Percentiles rank a stretch among this genome's conserved stretches.
These are phyloP conservation scores for Aulographum hederae DNA, from an alignment of 2,329 filamentous ascomycete genomes.

Conservation along the genomic window DNA sequence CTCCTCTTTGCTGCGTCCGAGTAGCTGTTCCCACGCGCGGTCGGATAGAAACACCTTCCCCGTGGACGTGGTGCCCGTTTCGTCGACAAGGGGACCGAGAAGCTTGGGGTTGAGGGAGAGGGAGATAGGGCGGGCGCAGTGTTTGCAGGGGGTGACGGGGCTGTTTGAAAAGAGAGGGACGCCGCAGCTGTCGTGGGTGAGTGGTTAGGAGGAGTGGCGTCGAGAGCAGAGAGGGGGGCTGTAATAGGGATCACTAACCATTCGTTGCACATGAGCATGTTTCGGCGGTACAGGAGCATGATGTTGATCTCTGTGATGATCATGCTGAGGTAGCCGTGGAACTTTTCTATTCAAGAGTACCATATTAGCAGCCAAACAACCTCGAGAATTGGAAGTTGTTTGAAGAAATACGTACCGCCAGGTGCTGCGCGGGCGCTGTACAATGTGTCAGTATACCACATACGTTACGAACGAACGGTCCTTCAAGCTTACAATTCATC, in stretches of 20 bases:
- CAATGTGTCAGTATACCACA: no score
- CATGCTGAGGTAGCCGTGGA: conserved; percentile 26
- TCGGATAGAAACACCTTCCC: conserved; percentile 36
- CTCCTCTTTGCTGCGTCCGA: conserved; percentile 25
- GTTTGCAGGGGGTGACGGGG: conserved; percentile 18
- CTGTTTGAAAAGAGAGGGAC: conserved; percentile 35
- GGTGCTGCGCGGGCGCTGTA: no score
- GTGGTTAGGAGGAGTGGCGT: not conserved
- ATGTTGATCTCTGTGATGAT: conserved; percentile 24
- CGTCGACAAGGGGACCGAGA: conserved; percentile 28
- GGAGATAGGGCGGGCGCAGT: conserved; percentile 17
- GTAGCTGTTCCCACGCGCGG: conserved; percentile 32
- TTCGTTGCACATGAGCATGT: conserved; percentile 22
- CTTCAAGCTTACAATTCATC: conserved; percentile 18
- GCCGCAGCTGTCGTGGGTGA: conserved; percentile 26
- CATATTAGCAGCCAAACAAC: no score
- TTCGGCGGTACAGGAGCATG: conserved; percentile 1
- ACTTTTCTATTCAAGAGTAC: conserved; percentile 11
- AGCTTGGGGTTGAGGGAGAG: conserved; percentile 25
- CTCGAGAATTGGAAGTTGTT: no score
- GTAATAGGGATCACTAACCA: conserved; percentile 16
- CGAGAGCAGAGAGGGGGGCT: no score
- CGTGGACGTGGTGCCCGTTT: conserved; percentile 33
- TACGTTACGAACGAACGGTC: no score
- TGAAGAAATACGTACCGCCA: no score